phyloP scores from a whole-genome alignment of 1,284 basidiomycete species.

The Austroboletus niveus region DNA sequence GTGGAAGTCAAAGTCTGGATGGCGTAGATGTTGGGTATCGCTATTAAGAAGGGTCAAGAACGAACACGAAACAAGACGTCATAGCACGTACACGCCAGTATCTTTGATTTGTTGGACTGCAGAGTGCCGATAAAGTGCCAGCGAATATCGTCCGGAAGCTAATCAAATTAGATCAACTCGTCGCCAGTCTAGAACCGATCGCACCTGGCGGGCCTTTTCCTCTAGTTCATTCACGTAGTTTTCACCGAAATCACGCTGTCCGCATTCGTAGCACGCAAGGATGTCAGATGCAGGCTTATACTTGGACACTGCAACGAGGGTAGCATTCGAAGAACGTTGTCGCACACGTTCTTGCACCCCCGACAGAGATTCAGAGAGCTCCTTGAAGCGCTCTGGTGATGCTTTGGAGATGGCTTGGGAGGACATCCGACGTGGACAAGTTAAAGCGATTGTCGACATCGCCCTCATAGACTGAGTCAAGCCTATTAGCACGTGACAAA shows the following conservation, averaged over 20 bases:
- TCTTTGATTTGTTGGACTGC: constrained; percentile 95
- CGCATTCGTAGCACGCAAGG: constrained; percentile 74
- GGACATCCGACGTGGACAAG: constrained; percentile 14
- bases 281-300: constrained; percentile 90
- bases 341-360: constrained; percentile 51
- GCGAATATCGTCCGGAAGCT: constrained; percentile 81
- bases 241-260: constrained; percentile 93
- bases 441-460: constrained; percentile 1
- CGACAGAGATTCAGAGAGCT: constrained; percentile 50
- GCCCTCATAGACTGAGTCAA: background rate
- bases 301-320: constrained; percentile 91
- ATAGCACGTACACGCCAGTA: constrained; percentile 64
- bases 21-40: constrained; percentile 84
- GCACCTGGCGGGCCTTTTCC: constrained; percentile 80
- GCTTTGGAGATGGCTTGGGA: constrained; percentile 12
- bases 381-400: constrained; percentile 38
- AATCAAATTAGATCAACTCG: constrained; percentile 8
- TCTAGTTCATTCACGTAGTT: constrained; percentile 96
- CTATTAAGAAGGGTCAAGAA: constrained; percentile 39
- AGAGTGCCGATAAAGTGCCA: constrained; percentile 98
- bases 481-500: too few relatives aligned
- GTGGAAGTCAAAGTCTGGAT: constrained; percentile 89
- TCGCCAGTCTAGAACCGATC: constrained; percentile 21
- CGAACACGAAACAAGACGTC: background rate
- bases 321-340: constrained; percentile 27